phyloP scores from a whole-genome alignment of 2,329 filamentous ascomycete species.

The Aspergillus sojae region DNA sequence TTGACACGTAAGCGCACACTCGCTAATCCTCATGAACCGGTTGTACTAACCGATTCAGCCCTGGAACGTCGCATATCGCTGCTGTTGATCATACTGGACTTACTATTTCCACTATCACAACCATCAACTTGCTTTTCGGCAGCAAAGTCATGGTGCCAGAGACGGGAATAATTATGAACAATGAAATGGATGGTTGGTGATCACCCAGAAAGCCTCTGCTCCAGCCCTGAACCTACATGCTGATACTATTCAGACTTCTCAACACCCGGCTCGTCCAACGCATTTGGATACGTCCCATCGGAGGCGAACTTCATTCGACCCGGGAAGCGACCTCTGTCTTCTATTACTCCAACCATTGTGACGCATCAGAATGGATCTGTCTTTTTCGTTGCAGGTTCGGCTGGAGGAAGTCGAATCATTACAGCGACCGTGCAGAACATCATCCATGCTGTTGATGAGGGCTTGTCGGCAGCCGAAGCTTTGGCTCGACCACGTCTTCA shows the following conservation, averaged over 20 bases:
- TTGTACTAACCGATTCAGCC: conserved; percentile 30
- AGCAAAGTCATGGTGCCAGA: conserved; percentile 75
- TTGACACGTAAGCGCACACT: conserved; percentile 57
- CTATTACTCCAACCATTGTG: conserved; percentile 77
- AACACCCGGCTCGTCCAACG: conserved; percentile 74
- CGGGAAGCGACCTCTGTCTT: conserved; percentile 79
- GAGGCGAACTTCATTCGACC: conserved; percentile 80
- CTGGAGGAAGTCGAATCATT: conserved; percentile 82
- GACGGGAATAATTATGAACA: conserved; percentile 77
- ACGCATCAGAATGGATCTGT: conserved; percentile 67
- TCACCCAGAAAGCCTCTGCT: not conserved
- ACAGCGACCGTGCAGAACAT: conserved; percentile 75
- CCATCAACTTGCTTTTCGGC: conserved; percentile 85
- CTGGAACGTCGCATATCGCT: conserved; percentile 58
- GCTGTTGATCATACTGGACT: conserved; percentile 73
- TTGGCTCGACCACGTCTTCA: conserved; percentile 71
- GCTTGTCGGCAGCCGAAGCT: conserved; percentile 62
- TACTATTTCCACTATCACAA: conserved; percentile 80
- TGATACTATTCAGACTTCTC: conserved; percentile 80
- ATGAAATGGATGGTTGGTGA: conserved; percentile 60
- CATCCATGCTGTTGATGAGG: conserved; percentile 71
- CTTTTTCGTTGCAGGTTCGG: conserved; percentile 71
- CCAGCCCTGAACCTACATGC: not conserved
- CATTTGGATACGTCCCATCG: conserved; percentile 82
- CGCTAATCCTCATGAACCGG: not conserved